Evolutionary conservation across 164 flowering plant species (phyloP).

Genomic region (Tetrastigma voinierianum): DNA sequence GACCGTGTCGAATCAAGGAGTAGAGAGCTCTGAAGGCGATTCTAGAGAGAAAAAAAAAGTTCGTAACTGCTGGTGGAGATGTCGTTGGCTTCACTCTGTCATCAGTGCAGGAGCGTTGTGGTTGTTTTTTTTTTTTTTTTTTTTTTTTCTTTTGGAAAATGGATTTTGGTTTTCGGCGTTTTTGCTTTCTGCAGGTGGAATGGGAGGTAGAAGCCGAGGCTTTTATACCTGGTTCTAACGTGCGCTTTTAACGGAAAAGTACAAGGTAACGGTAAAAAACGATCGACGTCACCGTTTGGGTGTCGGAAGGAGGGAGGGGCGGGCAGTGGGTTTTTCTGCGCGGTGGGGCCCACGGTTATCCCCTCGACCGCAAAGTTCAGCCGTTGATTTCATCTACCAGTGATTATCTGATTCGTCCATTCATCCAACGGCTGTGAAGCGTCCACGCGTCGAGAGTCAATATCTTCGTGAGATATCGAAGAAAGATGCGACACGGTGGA

Average conservation of each 20-base stretch:
- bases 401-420: too few relatives aligned
- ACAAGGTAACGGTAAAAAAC: constrained; percentile 20
- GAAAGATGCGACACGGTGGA: too few relatives aligned
- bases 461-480: too few relatives aligned
- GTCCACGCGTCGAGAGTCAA: too few relatives aligned
- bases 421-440: too few relatives aligned
- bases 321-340: neutral
- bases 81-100: constrained; percentile 18
- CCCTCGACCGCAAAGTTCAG: neutral
- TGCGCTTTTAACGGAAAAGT: constrained; percentile 28
- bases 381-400: too few relatives aligned
- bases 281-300: constrained; percentile 7
- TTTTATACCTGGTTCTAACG: constrained; percentile 7
- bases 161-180: neutral
- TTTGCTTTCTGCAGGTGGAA: neutral
- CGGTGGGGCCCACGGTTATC: neutral
- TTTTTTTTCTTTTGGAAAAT: constrained; percentile 7
- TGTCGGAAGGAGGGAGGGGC: neutral
- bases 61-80: constrained; percentile 13
- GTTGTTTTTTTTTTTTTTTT: neutral
- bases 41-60: neutral
- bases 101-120: constrained; percentile 8
- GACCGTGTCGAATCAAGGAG: constrained; percentile 6
- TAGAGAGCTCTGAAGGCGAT: neutral
- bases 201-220: constrained; percentile 8